A percentile compares a stretch with the other conserved stretches of the same genome.
phyloP scores from a whole-genome alignment of 306 rosid genomes.

The Rosa persica region DNA sequence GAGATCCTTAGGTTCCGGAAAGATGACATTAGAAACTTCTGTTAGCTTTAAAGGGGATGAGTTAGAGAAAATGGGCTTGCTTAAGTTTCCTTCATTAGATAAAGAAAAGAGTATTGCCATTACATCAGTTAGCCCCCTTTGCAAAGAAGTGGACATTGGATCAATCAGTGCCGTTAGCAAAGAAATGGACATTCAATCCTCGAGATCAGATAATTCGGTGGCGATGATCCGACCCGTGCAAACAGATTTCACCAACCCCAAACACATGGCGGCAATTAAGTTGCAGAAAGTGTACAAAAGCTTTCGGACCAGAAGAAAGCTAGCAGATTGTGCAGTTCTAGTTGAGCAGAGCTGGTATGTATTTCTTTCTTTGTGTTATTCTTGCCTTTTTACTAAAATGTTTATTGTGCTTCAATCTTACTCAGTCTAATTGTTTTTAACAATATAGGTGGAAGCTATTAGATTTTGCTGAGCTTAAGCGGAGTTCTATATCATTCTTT shows the following conservation, averaged over 20 bases:
- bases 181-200: constrained; percentile 41
- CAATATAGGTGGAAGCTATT: constrained; percentile 90
- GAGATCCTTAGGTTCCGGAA: constrained; percentile 66
- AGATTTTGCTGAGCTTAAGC: constrained; percentile 93
- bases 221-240: constrained; percentile 40
- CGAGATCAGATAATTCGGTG: constrained; percentile 33
- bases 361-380: constrained; percentile 13
- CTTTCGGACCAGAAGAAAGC: constrained; percentile 91
- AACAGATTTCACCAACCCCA: constrained; percentile 61
- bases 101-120: constrained; percentile 25
- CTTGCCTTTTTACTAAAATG: constrained; percentile 2
- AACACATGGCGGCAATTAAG: constrained; percentile 85
- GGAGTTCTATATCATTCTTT: constrained; percentile 90
- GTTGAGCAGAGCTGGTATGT: constrained; percentile 97
- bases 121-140: constrained; percentile 29
- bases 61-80: constrained; percentile 37
- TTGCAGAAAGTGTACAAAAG: constrained; percentile 99
- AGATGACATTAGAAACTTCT: constrained; percentile 69
- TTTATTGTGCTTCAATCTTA: constrained; percentile 23
- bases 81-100: constrained; percentile 38
- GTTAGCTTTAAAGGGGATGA: constrained; percentile 71
- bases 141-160: constrained; percentile 40
- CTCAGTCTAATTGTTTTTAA: constrained; percentile 19
- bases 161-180: constrained; percentile 37
- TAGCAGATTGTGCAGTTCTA: constrained; percentile 98